These are phyloP conservation scores for Nitzschia sp. DNA, from an alignment of 108 stramenopile species.

Conservation along the genomic window DNA sequence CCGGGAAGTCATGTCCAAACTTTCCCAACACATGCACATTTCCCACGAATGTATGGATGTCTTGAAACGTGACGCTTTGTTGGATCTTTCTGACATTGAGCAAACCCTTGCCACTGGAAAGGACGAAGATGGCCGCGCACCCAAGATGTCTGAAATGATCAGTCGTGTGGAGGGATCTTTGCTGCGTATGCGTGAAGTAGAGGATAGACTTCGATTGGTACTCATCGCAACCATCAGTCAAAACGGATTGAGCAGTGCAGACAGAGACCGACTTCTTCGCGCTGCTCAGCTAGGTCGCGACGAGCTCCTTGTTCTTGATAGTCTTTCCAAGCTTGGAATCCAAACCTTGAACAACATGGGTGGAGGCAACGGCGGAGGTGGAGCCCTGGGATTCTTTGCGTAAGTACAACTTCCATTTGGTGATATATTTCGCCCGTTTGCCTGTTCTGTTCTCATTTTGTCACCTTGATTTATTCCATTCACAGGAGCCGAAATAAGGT, in stretches of 20 bases:
- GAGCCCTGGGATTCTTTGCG: conserved; percentile 40
- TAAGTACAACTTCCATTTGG: conserved; percentile 14
- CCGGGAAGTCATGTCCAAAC: conserved; percentile 89
- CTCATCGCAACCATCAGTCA: conserved; percentile 84
- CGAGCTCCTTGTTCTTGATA: conserved; percentile 58
- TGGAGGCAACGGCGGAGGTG: conserved; percentile 19
- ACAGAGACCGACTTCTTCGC: conserved; percentile 57
- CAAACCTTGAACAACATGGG: conserved; percentile 15
- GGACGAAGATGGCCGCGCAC: conserved; percentile 74
- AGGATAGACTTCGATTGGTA: conserved; percentile 75
- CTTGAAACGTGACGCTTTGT: conserved; percentile 61
- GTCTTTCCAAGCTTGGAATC: conserved; percentile 69
- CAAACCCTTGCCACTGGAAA: conserved; percentile 92
- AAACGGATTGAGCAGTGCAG: conserved; percentile 60
- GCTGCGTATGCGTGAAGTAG: conserved; percentile 45
- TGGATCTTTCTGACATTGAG: conserved; percentile 87
- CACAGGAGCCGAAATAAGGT: conserved; percentile 12
- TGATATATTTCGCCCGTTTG: not conserved
- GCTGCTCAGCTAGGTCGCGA: conserved; percentile 66
- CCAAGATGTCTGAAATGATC: conserved; percentile 65
- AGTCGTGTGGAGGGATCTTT: conserved; percentile 59
- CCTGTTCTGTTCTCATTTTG: not conserved
- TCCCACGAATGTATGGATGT: conserved; percentile 91
- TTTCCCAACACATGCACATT: conserved; percentile 92
- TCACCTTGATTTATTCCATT: not conserved